Evolutionary conservation across 2,329 filamentous ascomycete genomes (phyloP).

Genomic region (Arthroderma uncinatum): DNA sequence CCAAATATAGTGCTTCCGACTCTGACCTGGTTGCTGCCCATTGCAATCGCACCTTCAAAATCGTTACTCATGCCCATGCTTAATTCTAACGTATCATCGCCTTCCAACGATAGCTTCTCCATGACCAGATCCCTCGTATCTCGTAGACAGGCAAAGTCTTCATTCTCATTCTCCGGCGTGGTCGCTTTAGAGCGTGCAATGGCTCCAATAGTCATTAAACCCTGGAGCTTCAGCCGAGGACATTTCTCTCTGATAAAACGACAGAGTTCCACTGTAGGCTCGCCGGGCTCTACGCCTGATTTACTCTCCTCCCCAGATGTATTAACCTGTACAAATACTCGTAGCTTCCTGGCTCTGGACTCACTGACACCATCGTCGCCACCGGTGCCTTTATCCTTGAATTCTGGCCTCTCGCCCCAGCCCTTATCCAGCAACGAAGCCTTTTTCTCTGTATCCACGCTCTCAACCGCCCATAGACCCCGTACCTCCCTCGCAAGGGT

Average conservation of each 20-base stretch:
- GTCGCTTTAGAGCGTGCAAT: constrained; percentile 72
- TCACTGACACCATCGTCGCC: constrained; percentile 7
- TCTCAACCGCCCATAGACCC: constrained; percentile 85
- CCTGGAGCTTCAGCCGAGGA: constrained; percentile 61
- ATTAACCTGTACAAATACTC: constrained; percentile 87
- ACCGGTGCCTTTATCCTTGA: constrained; percentile 24
- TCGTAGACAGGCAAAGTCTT: constrained; percentile 65
- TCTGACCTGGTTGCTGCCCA: constrained; percentile 81
- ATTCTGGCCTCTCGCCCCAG: constrained; percentile 45
- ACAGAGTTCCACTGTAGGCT: constrained; percentile 52
- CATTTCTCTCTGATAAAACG: constrained; percentile 58
- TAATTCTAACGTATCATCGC: constrained; percentile 54
- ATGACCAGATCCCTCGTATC: constrained; percentile 61
- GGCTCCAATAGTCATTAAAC: constrained; percentile 94
- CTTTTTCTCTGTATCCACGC: constrained; percentile 80
- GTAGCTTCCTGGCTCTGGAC: constrained; percentile 36
- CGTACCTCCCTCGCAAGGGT: constrained; percentile 68
- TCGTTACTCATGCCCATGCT: constrained; percentile 99
- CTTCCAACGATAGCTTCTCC: constrained; percentile 45
- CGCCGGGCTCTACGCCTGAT: constrained; percentile 62
- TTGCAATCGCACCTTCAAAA: constrained; percentile 72
- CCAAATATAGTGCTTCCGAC: constrained; percentile 95
- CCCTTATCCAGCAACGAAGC: constrained; percentile 69
- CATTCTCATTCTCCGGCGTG: constrained; percentile 69
- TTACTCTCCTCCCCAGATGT: constrained; percentile 82